These are phyloP conservation scores for Arabis alpina DNA, from an alignment of 345 rosid species.

Conservation along the genomic window DNA sequence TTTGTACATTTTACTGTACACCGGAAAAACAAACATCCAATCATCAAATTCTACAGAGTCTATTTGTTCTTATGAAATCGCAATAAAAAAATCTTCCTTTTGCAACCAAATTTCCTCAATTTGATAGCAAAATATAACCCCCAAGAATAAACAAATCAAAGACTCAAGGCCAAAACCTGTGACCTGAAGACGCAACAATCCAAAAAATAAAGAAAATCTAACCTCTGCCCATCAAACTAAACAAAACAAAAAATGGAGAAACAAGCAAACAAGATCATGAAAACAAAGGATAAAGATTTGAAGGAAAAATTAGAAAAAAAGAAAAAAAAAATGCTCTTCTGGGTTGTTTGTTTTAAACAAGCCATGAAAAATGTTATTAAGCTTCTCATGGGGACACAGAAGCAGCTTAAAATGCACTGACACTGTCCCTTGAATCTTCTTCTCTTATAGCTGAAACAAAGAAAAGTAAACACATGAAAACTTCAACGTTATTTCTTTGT, in stretches of 20 bases:
- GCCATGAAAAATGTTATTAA: slow-evolving; percentile 40
- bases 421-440: slow-evolving; percentile 65
- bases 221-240: slow-evolving; percentile 33
- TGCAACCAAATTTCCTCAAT: slow-evolving; percentile 41
- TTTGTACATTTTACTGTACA: slow-evolving; percentile 35
- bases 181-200: slow-evolving; percentile 39
- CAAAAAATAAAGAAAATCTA: slow-evolving; percentile 23
- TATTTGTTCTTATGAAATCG: slow-evolving; percentile 11
- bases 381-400: slow-evolving; percentile 69
- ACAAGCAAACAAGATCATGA: slow-evolving; percentile 26
- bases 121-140: slow-evolving; percentile 35
- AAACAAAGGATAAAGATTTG: slow-evolving; percentile 29
- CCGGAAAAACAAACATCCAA: neutral
- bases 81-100: slow-evolving; percentile 9
- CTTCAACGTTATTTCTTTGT: slow-evolving; percentile 8
- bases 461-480: neutral
- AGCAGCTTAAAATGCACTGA: slow-evolving; percentile 90
- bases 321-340: slow-evolving; percentile 27
- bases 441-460: slow-evolving; percentile 39
- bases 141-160: slow-evolving; percentile 46
- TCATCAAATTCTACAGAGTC: slow-evolving; percentile 22
- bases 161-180: slow-evolving; percentile 43
- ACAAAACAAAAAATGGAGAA: slow-evolving; percentile 4
- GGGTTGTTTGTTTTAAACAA: slow-evolving; percentile 35
- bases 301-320: slow-evolving; percentile 17